Evolutionary conservation across 2,329 filamentous ascomycete genomes (phyloP).

Genomic region (Cryphonectria radicalis): DNA sequence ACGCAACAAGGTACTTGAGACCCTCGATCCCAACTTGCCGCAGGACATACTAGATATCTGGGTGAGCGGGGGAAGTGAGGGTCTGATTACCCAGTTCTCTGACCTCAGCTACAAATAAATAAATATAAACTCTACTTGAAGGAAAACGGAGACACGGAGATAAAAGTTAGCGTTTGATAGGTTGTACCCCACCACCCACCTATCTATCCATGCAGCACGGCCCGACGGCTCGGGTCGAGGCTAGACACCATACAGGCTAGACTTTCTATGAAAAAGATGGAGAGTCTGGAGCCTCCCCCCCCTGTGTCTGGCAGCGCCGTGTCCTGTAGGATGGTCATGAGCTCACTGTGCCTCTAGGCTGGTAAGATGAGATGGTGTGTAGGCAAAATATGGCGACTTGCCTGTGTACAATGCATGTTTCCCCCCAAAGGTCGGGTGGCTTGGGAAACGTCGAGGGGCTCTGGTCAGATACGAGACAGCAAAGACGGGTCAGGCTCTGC

Average conservation of each 20-base stretch:
- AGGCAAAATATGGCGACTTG: neutral
- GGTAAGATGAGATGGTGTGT: neutral
- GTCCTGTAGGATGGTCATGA: neutral
- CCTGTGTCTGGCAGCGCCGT: neutral
- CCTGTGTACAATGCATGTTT: neutral
- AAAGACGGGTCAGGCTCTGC: neutral
- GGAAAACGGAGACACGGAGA: neutral
- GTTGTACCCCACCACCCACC: neutral
- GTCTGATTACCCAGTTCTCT: neutral
- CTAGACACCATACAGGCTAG: neutral
- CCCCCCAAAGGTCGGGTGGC: neutral
- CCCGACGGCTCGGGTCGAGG: conserved; percentile 19
- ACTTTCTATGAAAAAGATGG: neutral
- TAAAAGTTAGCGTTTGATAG: neutral
- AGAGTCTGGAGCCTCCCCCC: neutral
- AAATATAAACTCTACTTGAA: neutral
- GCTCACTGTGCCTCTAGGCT: neutral
- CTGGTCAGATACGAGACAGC: neutral
- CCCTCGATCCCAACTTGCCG: neutral
- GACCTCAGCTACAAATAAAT: neutral
- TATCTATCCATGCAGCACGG: conserved; percentile 1
- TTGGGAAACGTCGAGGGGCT: neutral
- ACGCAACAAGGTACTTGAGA: neutral
- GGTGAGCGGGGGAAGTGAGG: neutral
- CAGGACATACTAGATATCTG: neutral